phyloP scores from a whole-genome alignment of 805 yeast genomes.

The Candida corydali region DNA sequence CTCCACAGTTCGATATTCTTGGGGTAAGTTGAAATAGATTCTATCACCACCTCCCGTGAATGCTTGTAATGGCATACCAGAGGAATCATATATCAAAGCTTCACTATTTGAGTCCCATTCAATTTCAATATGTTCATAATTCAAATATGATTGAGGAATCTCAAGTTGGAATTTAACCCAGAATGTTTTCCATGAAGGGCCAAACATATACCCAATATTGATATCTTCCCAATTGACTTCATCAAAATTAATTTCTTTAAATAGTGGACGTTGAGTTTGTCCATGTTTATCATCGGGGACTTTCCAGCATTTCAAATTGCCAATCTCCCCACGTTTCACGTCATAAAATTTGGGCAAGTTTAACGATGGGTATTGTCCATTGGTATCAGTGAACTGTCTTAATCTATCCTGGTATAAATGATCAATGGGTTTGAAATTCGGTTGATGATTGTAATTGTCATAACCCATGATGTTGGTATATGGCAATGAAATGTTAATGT shows the following conservation, averaged over 20 bases:
- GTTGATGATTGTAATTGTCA: constrained; percentile 33
- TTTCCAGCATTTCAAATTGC: constrained; percentile 57
- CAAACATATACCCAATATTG: constrained; percentile 70
- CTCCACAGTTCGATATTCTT: constrained; percentile 44
- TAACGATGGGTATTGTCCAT: constrained; percentile 69
- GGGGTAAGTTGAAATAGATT: constrained; percentile 65
- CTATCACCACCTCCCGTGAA: constrained; percentile 76
- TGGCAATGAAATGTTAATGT: too few relatives aligned
- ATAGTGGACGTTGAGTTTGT: constrained; percentile 55
- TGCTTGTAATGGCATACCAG: constrained; percentile 75
- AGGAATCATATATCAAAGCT: constrained; percentile 67
- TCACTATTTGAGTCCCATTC: constrained; percentile 88
- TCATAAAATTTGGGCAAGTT: constrained; percentile 83
- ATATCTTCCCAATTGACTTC: constrained; percentile 49
- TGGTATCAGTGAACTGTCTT: constrained; percentile 65
- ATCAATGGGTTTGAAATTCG: constrained; percentile 75
- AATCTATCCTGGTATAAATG: constrained; percentile 67
- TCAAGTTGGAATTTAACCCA: constrained; percentile 75
- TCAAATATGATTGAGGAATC: constrained; percentile 60
- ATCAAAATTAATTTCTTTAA: constrained; percentile 50
- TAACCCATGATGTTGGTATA: constrained; percentile 17
- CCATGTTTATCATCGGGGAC: constrained; percentile 57
- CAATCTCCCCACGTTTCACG: constrained; percentile 46
- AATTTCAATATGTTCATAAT: constrained; percentile 50
- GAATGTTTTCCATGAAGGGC: constrained; percentile 96